Evolutionary conservation across 108 stramenopile genomes (phyloP).

Genomic region (Discostella pseudostelligera): DNA sequence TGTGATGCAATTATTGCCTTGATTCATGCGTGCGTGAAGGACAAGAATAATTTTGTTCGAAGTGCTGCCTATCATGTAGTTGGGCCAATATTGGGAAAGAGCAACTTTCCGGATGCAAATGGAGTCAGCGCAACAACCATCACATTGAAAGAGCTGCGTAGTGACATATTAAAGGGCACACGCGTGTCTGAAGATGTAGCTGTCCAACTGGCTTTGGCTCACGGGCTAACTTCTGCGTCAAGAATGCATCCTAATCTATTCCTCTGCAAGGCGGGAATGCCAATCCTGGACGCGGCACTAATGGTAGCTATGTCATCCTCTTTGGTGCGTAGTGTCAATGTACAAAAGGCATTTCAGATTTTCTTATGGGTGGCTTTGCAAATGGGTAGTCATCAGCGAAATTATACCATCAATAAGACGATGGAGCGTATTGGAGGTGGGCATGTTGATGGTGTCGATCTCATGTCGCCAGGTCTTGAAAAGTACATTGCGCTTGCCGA

Average conservation of each 20-base stretch:
- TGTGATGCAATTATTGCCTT: conserved; percentile 33
- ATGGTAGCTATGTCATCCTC: conserved; percentile 51
- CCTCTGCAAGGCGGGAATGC: conserved; percentile 48
- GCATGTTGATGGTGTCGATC: background rate
- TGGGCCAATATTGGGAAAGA: conserved; percentile 41
- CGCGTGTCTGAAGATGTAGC: conserved; percentile 44
- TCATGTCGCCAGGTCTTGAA: conserved; percentile 39
- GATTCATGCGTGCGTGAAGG: conserved; percentile 27
- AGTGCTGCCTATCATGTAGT: conserved; percentile 43
- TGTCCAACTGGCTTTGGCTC: conserved; percentile 50
- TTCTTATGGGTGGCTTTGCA: conserved; percentile 56
- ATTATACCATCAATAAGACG: background rate
- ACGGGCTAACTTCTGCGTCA: conserved; percentile 38
- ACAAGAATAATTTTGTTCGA: conserved; percentile 43
- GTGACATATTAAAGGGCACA: conserved; percentile 50
- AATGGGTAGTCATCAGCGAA: conserved; percentile 15
- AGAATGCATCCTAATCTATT: conserved; percentile 41
- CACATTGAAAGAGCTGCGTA: conserved; percentile 45
- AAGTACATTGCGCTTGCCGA: conserved; percentile 52
- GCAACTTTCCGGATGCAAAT: conserved; percentile 22
- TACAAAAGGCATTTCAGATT: conserved; percentile 46
- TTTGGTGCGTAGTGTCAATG: conserved; percentile 25
- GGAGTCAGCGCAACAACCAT: conserved; percentile 13
- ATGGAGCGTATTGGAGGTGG: background rate
- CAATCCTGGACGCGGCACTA: conserved; percentile 56